Evolutionary conservation across 495 filamentous ascomycete genomes (phyloP).

Genomic region (Clavariopsis aquatica): DNA sequence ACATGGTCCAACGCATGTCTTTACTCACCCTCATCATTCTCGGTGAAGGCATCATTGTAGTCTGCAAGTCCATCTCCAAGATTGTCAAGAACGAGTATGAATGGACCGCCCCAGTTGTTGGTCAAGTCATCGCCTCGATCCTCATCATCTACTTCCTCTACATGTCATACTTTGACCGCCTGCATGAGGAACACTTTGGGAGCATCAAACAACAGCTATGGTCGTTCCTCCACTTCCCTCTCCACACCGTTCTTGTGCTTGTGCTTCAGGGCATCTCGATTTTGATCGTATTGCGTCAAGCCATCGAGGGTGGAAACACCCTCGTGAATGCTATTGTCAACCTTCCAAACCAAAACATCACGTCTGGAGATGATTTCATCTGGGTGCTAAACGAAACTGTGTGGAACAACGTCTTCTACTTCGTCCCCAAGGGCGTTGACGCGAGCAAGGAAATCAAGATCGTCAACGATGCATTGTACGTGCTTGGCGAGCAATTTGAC

Average conservation of each 20-base stretch:
- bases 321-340: not conserved
- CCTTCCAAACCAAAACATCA: not conserved
- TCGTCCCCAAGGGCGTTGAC: conserved; percentile 32
- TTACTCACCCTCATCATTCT: conserved; percentile 70
- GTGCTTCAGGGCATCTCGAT: conserved; percentile 56
- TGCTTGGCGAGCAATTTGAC: conserved; percentile 11
- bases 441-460: conserved; percentile 6
- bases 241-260: conserved; percentile 65
- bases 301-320: conserved; percentile 10
- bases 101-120: conserved; percentile 51
- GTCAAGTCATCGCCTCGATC: conserved; percentile 44
- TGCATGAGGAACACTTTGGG: conserved; percentile 53
- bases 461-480: conserved; percentile 31
- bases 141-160: conserved; percentile 62
- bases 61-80: conserved; percentile 55
- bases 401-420: conserved; percentile 22
- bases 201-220: conserved; percentile 62
- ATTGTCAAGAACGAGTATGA: conserved; percentile 58
- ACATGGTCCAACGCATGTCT: conserved; percentile 65
- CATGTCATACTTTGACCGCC: conserved; percentile 70
- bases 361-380: not conserved
- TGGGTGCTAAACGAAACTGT: conserved; percentile 3
- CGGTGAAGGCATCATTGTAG: conserved; percentile 63
- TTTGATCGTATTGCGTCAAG: conserved; percentile 36
- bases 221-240: conserved; percentile 69